Evolutionary conservation across 2,329 filamentous ascomycete species (phyloP), one percentile per base, ranked within the genome.

Genomic region (Cryphonectria carpinicola): DNA sequence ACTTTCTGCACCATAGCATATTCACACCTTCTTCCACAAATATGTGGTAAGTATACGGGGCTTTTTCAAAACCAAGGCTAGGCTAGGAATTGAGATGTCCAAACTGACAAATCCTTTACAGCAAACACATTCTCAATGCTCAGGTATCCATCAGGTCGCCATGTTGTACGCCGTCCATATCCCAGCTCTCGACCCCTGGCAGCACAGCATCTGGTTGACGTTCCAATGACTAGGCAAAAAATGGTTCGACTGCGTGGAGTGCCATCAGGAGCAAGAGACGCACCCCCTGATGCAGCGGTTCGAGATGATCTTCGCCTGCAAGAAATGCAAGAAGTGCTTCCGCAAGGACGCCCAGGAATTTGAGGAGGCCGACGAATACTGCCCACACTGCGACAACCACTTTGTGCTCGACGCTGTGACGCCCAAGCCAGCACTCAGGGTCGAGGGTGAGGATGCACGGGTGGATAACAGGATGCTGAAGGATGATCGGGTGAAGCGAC

Each of bases 231-330:
- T 77, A 95, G 93, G 93, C 85, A 89, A 90, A 72, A 98, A 97
- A 86, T 99, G 97, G 97, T 99, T 98, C 84, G 96, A 99, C 85
- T 99, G 96, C 83, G 93, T 93, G 74, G 92, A 98, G 80, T 99
- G 96, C 84, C 96, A 99, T 83, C 84, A 84, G 68, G 96, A 99
- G 80, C 85, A 89, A 73, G 92, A 97, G 81, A 82, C 85, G 72
- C 96, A 98, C 81, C 83, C 87, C 52, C 89, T 99, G 32, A 83
- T 88, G 68, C 92, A 97, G 82, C 87, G 86, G 74, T 87, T 91
- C 76, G 96, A 99, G 79, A 97, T 99, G 94, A 88, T 86, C 52
- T 98, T 99, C 78, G 94, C 93, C 67, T 99, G 96, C 88, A 99
- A 99, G 78, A 99, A 99, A 85, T 99, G 96, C 90, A 95, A 92